Evolutionary conservation across 495 filamentous ascomycete genomes (phyloP).

Genomic region (Achaetomiella virescens): DNA sequence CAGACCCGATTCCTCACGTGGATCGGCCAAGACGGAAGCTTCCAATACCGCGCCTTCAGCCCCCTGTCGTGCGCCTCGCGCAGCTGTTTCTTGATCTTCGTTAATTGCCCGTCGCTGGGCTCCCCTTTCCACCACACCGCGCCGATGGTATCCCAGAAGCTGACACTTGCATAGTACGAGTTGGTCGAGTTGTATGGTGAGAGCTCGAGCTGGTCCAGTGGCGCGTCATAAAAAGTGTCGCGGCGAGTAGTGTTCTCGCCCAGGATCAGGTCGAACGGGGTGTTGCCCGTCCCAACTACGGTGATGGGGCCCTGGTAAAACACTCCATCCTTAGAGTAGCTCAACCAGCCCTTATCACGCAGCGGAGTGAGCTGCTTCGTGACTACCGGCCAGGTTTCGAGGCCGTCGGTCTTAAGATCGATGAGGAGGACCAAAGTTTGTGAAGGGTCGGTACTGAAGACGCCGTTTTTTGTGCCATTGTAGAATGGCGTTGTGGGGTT

Average conservation of each 20-base stretch:
- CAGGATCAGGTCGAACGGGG: conserved; percentile 56
- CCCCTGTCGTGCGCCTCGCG: conserved; percentile 62
- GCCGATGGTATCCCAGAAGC: conserved; percentile 43
- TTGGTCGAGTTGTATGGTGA: conserved; percentile 41
- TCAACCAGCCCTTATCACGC: conserved; percentile 54
- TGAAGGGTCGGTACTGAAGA: conserved; percentile 53
- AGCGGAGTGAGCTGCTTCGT: conserved; percentile 59
- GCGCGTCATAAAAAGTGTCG: conserved; percentile 65
- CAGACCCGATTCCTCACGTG: conserved; percentile 67
- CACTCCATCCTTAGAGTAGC: conserved; percentile 48
- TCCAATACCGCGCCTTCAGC: conserved; percentile 73
- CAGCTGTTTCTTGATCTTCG: conserved; percentile 57
- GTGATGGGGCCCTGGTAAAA: conserved; percentile 57
- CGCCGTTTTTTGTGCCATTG: conserved; percentile 42
- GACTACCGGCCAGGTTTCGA: conserved; percentile 49
- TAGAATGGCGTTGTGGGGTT: conserved; percentile 46
- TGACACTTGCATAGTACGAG: conserved; percentile 50
- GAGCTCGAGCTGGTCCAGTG: conserved; percentile 39
- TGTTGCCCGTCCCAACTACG: conserved; percentile 73
- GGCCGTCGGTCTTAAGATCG: conserved; percentile 58
- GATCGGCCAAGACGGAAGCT: conserved; percentile 70
- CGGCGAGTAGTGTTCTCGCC: conserved; percentile 43
- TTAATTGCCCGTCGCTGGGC: conserved; percentile 48
- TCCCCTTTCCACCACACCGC: conserved; percentile 35
- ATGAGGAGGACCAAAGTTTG: conserved; percentile 66